Conservation (phyloP, 495 filamentous ascomycete species). For the Penicillium nucicola region DNA sequence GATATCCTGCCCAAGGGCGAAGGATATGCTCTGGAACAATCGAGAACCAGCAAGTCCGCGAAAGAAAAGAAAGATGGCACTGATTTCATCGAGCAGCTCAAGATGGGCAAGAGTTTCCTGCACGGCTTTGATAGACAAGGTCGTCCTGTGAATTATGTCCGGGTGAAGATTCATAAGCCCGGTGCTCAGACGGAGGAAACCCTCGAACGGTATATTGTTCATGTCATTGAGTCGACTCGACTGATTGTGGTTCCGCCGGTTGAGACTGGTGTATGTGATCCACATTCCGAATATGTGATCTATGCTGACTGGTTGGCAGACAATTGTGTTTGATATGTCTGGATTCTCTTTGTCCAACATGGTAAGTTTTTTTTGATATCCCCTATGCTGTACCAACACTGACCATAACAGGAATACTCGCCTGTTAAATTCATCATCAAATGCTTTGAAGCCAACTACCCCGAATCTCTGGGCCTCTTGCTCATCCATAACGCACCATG, state of each 20-base stretch:
- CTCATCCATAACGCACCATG: conserved; percentile 90
- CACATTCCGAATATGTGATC: background rate
- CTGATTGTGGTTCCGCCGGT: conserved; percentile 68
- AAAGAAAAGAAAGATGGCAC: conserved; percentile 57
- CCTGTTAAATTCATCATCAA: conserved; percentile 95
- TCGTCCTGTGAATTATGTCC: conserved; percentile 75
- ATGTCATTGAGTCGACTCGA: conserved; percentile 78
- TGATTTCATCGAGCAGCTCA: conserved; percentile 76
- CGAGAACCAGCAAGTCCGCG: conserved; percentile 41
- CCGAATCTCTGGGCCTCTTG: conserved; percentile 77
- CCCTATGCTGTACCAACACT: background rate
- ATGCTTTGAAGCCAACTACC: conserved; percentile 93
- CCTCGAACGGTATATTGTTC: conserved; percentile 80
- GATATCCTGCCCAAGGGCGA: conserved; percentile 76
- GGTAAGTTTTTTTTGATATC: conserved; percentile 42
- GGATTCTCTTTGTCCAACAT: conserved; percentile 74
- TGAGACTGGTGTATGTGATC: conserved; percentile 72
- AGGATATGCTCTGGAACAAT: conserved; percentile 51
- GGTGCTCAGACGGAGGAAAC: conserved; percentile 77
- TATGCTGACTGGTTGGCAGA: conserved; percentile 34
- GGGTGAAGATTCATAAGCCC: conserved; percentile 69
- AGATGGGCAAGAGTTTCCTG: conserved; percentile 83
- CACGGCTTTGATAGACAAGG: conserved; percentile 78
- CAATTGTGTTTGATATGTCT: conserved; percentile 87
- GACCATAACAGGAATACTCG: conserved; percentile 69